These are phyloP conservation scores for Stentor roeselii DNA, from an alignment of 73 alveolate genomes.

Conservation along the genomic window DNA sequence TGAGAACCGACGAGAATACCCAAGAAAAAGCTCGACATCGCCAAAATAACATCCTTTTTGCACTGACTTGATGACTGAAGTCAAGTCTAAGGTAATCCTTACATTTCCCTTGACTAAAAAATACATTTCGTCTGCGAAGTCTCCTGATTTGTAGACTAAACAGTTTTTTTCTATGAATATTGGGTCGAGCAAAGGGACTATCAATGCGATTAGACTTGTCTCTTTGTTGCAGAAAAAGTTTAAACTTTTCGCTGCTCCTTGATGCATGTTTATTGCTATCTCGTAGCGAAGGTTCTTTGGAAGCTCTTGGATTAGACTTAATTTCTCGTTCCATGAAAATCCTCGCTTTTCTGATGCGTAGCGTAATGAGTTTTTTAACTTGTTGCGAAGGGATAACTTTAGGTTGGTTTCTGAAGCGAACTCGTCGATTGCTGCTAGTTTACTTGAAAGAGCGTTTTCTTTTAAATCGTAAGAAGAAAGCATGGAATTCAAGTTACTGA, in stretches of 20 bases:
- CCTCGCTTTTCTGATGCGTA: slow-evolving; percentile 9
- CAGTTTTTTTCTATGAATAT: neutral
- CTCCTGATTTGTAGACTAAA: neutral
- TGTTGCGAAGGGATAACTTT: neutral
- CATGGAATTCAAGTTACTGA: slow-evolving; percentile 55
- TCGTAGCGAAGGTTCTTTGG: slow-evolving; percentile 11
- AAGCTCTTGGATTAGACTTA: neutral
- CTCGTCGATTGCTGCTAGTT: slow-evolving; percentile 39
- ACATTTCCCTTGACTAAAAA: slow-evolving; percentile 3
- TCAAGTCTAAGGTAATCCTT: slow-evolving; percentile 17
- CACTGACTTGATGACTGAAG: slow-evolving; percentile 24
- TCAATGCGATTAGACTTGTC: neutral
- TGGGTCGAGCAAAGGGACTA: slow-evolving; percentile 12
- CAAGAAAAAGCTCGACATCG: neutral
- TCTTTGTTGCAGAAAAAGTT: neutral
- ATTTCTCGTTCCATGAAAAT: slow-evolving; percentile 12
- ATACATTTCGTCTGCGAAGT: slow-evolving; percentile 1
- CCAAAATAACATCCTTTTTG: slow-evolving; percentile 1
- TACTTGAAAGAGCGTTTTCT: slow-evolving; percentile 33
- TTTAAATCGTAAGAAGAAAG: slow-evolving; percentile 42
- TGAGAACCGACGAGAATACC: neutral
- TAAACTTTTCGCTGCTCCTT: slow-evolving; percentile 20
- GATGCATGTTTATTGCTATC: slow-evolving; percentile 24
- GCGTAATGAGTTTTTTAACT: neutral
- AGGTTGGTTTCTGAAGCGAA: slow-evolving; percentile 22